These are phyloP conservation scores for Medicago truncatula DNA, from an alignment of 306 rosid species.

Conservation along the genomic window DNA sequence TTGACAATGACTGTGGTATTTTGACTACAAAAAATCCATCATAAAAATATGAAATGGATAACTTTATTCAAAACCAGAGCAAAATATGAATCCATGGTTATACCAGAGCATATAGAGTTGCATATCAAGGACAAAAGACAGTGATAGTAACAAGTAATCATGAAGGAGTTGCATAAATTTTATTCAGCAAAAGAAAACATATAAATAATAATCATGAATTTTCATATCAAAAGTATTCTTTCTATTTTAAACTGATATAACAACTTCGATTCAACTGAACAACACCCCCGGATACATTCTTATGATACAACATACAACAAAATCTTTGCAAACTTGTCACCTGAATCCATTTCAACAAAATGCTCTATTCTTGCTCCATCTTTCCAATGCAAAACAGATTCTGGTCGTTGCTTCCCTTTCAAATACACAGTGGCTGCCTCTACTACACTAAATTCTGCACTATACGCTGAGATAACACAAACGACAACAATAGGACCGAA, in stretches of 20 bases:
- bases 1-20: no score
- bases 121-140: neutral
- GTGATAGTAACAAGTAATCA: slow-evolving; percentile 26
- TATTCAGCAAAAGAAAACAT: neutral
- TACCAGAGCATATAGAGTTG: neutral
- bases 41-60: neutral
- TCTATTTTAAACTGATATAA: slow-evolving; percentile 37
- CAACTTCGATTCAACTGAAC: slow-evolving; percentile 44
- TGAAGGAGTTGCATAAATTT: neutral
- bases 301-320: slow-evolving; percentile 51
- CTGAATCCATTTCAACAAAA: slow-evolving; percentile 46
- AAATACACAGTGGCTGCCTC: slow-evolving; percentile 43
- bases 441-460: slow-evolving; percentile 55
- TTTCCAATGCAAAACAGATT: slow-evolving; percentile 29
- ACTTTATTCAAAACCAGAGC: neutral
- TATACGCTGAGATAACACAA: slow-evolving; percentile 46
- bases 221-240: slow-evolving; percentile 42
- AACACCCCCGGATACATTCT: slow-evolving; percentile 38
- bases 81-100: neutral
- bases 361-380: slow-evolving; percentile 45
- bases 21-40: no score
- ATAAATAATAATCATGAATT: slow-evolving; percentile 39
- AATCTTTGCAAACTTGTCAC: slow-evolving; percentile 50
- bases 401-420: slow-evolving; percentile 38
- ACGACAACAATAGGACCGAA: slow-evolving; percentile 49